Base-by-base conservation (phyloP, 495 filamentous ascomycete genomes). In the Gamarada debralockiae region DNA sequence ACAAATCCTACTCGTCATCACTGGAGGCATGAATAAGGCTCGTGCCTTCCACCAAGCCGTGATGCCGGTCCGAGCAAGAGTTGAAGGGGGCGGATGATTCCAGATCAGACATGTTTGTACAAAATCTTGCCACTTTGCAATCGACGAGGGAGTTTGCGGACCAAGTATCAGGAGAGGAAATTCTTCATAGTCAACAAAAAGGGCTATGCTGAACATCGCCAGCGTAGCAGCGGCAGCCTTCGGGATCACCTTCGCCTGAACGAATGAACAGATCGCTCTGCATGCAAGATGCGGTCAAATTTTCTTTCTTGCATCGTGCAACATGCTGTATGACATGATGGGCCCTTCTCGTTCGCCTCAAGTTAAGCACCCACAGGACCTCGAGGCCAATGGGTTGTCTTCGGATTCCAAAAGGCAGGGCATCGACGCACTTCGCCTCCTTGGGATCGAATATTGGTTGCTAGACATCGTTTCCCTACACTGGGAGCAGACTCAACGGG, bases 341-440 rank as follows among this genome's bases (percentile, higher is more conserved):
- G 4, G n/a, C 15, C 44, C 23, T 27, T 31, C 22, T 47, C 44
- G 23, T 47, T 47, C 23, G 44, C 44, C 44, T 10, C 12, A 47
- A 9, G n/a, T 24, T 27, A 9, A 33, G 44, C 44, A 47, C 3
- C 15, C 8, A 15, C 22, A 14, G 8, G 23, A 47, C 15, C 22
- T 47, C 1, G 44, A 47, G 44, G n/a, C 44, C 44, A 29, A 47
- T 47, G n/a, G 25, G 44, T 33, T 47, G 44, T 15, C 23, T 47
- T 1, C 0, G 15, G 0, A 0, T 21, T 31, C 44, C 23, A n/a
- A n/a, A 14, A 27, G 14, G 13, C 44, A 10, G 31, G n/a, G n/a
- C n/a, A 34, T 34, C 31, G n/a, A 34, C n/a, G 31, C n/a, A 34
- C 31, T n/a, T 34, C 31, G 31, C 31, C 31, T n/a, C n/a, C 31